A percentile compares a stretch with the other conserved stretches of the same genome.
phyloP scores from a whole-genome alignment of 345 rosid species.

The Mallotus nudiflorus region DNA sequence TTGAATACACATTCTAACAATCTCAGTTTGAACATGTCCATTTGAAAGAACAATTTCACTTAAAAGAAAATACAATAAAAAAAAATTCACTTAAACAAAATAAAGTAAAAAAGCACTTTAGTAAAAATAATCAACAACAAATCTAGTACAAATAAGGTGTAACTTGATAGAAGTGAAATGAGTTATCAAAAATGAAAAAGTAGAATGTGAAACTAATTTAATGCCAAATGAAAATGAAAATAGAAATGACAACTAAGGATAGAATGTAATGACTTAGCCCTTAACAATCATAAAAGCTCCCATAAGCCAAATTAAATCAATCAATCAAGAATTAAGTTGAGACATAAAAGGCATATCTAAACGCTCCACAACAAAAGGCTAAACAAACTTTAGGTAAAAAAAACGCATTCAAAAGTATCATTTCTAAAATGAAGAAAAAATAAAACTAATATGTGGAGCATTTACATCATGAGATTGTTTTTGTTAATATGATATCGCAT shows the following conservation, averaged over 20 bases:
- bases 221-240: neutral
- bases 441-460: neutral
- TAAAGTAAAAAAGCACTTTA: too few species aligned
- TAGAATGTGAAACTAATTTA: neutral
- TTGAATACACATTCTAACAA: too few species aligned
- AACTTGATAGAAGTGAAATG: slow-evolving; percentile 8
- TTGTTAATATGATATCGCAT: too few species aligned
- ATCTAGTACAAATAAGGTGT: neutral
- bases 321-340: neutral
- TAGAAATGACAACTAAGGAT: neutral
- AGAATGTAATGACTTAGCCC: neutral
- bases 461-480: too few species aligned
- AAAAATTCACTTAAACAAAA: too few species aligned
- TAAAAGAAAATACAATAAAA: too few species aligned
- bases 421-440: neutral
- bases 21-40: too few species aligned
- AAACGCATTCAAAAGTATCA: neutral
- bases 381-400: neutral
- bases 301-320: neutral
- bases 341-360: neutral
- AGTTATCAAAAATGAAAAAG: neutral
- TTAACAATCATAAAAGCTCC: neutral
- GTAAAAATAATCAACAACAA: neutral
- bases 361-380: neutral
- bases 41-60: too few species aligned